A percentile compares a stretch with the other conserved stretches of the same genome.
Conservation (phyloP, 2,329 filamentous ascomycete genomes). For the Xylariaceae sp. region DNA sequence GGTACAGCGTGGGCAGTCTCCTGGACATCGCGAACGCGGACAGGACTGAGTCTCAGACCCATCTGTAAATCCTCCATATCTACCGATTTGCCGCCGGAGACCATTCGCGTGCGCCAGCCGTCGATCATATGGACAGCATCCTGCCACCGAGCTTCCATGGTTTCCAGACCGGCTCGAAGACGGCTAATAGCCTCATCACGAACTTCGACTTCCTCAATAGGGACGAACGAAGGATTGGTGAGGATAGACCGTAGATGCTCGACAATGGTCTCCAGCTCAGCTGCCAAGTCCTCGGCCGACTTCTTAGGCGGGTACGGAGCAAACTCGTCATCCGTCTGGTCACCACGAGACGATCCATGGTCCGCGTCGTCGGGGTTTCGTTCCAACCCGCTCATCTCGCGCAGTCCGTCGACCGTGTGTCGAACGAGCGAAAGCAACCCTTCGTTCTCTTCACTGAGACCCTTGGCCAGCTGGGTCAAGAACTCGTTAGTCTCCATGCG, state of each 20-base stretch:
- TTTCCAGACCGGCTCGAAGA: conserved; percentile 81
- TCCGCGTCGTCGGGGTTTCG: conserved; percentile 25
- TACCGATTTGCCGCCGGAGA: conserved; percentile 61
- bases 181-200: conserved; percentile 85
- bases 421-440: conserved; percentile 66
- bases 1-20: conserved; percentile 39
- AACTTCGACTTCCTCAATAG: conserved; percentile 88
- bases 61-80: conserved; percentile 63
- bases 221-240: conserved; percentile 93
- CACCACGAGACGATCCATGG: conserved; percentile 10
- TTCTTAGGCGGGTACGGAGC: conserved; percentile 29
- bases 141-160: conserved; percentile 86
- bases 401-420: conserved; percentile 65
- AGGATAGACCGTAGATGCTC: conserved; percentile 77
- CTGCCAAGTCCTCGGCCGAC: conserved; percentile 60
- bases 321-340: conserved; percentile 2
- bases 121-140: conserved; percentile 90
- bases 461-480: conserved; percentile 75
- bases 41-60: conserved; percentile 59
- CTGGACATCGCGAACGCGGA: conserved; percentile 49
- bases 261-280: conserved; percentile 70
- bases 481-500: conserved; percentile 88
- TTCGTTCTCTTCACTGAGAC: conserved; percentile 89
- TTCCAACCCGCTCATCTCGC: conserved; percentile 60
- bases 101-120: conserved; percentile 81